phyloP scores from a whole-genome alignment of 176 grass and related monocot species.

The Phoenix roebelenii region DNA sequence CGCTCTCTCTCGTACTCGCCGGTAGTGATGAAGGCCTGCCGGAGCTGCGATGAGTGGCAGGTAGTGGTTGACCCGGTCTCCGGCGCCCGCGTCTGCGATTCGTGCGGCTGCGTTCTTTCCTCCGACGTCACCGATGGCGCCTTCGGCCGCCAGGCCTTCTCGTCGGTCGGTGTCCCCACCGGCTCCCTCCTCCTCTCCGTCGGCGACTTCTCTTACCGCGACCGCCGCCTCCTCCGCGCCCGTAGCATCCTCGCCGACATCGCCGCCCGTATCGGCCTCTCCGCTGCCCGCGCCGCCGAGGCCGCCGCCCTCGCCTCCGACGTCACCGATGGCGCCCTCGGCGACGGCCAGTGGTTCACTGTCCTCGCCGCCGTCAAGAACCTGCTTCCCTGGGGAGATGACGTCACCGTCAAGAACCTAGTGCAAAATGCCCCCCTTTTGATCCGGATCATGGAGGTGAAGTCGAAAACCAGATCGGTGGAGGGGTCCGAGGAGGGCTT shows the following conservation, averaged over 20 bases:
- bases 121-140: too few species aligned
- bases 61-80: conserved; percentile 39
- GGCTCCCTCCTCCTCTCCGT: conserved; percentile 14
- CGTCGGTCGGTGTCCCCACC: conserved; percentile 22
- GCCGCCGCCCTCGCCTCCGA: conserved; percentile 33
- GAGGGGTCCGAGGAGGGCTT: conserved; percentile 19
- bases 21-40: conserved; percentile 13
- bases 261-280: conserved; percentile 40
- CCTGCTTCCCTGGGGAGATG: conserved; percentile 59
- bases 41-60: conserved; percentile 22
- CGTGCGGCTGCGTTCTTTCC: conserved; percentile 29
- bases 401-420: conserved; percentile 52
- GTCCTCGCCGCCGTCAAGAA: conserved; percentile 39
- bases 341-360: conserved; percentile 32
- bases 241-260: conserved; percentile 17
- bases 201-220: conserved; percentile 31
- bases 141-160: conserved; percentile 42
- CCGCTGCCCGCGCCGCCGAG: conserved; percentile 18
- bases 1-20: too few species aligned
- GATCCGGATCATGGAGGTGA: conserved; percentile 57
- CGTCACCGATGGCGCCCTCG: conserved; percentile 37
- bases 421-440: conserved; percentile 38
- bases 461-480: conserved; percentile 21
- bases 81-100: conserved; percentile 29
- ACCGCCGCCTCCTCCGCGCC: conserved; percentile 36